These are phyloP conservation scores for Scheffersomyces amazonensis DNA, from an alignment of 805 yeast species.

Conservation along the genomic window DNA sequence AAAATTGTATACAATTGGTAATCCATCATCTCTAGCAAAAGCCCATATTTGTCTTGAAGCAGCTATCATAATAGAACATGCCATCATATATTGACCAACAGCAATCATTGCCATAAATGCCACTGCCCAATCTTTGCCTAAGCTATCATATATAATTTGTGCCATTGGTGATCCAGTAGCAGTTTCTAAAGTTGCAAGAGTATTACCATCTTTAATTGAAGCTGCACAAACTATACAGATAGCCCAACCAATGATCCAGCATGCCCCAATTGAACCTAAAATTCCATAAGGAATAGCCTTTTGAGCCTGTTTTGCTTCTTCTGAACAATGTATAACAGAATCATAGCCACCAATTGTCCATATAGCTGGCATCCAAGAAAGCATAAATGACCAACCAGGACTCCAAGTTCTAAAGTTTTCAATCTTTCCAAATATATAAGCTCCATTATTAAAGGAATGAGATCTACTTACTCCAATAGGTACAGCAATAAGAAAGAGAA, in stretches of 20 bases:
- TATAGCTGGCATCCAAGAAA: constrained; percentile 57
- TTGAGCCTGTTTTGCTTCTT: constrained; percentile 61
- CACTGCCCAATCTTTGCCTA: constrained; percentile 60
- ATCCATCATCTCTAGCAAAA: constrained; percentile 67
- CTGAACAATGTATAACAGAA: constrained; percentile 66
- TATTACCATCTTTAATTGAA: constrained; percentile 43
- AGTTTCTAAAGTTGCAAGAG: constrained; percentile 35
- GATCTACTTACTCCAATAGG: constrained; percentile 62
- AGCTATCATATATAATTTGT: constrained; percentile 53
- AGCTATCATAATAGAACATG: constrained; percentile 56
- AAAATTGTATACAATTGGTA: constrained; percentile 50
- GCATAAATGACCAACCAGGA: constrained; percentile 38
- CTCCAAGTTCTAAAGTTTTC: constrained; percentile 41
- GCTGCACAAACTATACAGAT: constrained; percentile 50
- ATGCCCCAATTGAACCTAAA: constrained; percentile 49
- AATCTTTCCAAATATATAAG: constrained; percentile 53
- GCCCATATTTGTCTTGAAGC: constrained; percentile 69
- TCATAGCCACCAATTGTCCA: constrained; percentile 77
- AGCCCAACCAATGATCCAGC: constrained; percentile 55
- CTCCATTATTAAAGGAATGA: constrained; percentile 16
- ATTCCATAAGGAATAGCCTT: constrained; percentile 64
- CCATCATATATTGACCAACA: constrained; percentile 60
- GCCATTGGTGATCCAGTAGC: constrained; percentile 60
- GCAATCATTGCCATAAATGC: constrained; percentile 55
- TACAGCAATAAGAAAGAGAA: constrained; percentile 58